Evolutionary conservation across 2,329 filamentous ascomycete genomes (phyloP).

Genomic region (Calonectria crousiana): DNA sequence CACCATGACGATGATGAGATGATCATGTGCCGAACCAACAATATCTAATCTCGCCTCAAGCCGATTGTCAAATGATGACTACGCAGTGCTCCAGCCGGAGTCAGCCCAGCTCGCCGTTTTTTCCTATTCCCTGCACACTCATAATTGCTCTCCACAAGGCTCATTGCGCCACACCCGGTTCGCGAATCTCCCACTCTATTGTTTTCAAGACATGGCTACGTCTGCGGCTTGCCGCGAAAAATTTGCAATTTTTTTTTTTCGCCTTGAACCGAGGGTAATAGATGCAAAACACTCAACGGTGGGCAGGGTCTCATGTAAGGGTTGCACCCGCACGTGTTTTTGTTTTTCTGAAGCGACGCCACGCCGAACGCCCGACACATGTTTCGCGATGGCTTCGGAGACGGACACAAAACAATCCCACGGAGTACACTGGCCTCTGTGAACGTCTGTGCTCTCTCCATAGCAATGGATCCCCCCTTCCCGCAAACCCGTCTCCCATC

Average conservation of each 20-base stretch:
- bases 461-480: no score
- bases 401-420: neutral
- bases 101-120: neutral
- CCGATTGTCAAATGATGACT: conserved; percentile 7
- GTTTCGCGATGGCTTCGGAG: neutral
- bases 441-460: neutral
- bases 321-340: neutral
- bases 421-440: neutral
- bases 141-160: conserved; percentile 12
- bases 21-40: neutral
- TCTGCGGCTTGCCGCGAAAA: conserved; percentile 14
- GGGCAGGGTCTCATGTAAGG: conserved; percentile 20
- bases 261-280: neutral
- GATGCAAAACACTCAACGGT: conserved; percentile 10
- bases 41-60: neutral
- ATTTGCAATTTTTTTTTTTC: neutral
- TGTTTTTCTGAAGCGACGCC: conserved; percentile 3
- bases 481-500: no score
- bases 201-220: conserved; percentile 15
- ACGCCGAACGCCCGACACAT: neutral
- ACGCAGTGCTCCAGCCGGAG: neutral
- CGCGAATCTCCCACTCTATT: conserved; percentile 18
- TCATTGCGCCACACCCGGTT: conserved; percentile 20
- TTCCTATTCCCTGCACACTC: neutral
- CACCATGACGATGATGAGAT: neutral